Conservation (phyloP, 805 yeast species). For the Limtongozyma cylindracea region DNA sequence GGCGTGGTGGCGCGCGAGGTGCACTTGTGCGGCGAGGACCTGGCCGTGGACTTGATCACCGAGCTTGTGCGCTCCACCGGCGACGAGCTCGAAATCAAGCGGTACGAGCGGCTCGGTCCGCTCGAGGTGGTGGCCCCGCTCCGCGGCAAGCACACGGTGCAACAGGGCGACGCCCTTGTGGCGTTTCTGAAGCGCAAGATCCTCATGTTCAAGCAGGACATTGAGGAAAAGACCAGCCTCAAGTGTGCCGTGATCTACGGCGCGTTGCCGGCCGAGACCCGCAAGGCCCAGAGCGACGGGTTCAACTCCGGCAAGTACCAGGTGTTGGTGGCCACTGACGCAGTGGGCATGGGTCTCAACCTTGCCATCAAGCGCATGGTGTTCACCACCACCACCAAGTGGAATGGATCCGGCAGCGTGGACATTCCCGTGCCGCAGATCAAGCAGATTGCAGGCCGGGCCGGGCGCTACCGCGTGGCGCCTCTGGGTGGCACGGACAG, state of each 20-base stretch:
- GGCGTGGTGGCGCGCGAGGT: conserved; percentile 73
- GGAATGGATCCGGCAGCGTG: conserved; percentile 28
- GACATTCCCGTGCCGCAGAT: conserved; percentile 35
- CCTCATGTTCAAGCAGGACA: conserved; percentile 35
- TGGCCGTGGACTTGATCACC: conserved; percentile 45
- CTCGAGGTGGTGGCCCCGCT: conserved; percentile 21
- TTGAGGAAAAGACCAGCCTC: conserved; percentile 34
- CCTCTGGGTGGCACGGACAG: too few relatives aligned
- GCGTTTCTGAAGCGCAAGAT: conserved; percentile 63
- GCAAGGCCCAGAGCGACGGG: conserved; percentile 57
- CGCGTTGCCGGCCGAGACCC: conserved; percentile 83
- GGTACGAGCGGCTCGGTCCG: conserved; percentile 54
- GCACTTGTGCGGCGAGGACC: conserved; percentile 84
- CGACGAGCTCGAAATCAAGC: conserved; percentile 47
- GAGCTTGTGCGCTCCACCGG: conserved; percentile 45
- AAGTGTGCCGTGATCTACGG: conserved; percentile 87
- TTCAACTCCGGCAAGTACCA: conserved; percentile 68
- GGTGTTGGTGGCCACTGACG: conserved; percentile 85
- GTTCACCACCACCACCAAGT: conserved; percentile 44
- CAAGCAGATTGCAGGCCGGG: conserved; percentile 91
- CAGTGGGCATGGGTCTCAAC: conserved; percentile 93
- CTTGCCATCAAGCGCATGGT: conserved; percentile 61
- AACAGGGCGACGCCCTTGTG: conserved; percentile 72
- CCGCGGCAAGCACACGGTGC: conserved; percentile 11
- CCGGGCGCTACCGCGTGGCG: conserved; percentile 60